phyloP scores from a whole-genome alignment of 2,329 filamentous ascomycete genomes.

The Venturia effusa region DNA sequence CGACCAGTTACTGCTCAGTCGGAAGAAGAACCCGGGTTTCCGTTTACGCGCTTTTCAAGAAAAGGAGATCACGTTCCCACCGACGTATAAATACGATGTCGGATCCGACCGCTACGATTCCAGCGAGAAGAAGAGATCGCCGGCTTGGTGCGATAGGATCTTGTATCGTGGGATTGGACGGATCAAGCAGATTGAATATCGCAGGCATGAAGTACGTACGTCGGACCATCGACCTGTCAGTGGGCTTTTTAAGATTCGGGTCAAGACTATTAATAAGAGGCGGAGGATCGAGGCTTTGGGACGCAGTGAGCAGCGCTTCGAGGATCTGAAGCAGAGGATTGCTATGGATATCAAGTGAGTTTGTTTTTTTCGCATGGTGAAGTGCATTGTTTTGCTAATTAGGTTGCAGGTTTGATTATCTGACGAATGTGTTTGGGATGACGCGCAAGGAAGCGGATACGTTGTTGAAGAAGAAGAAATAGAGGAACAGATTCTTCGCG shows the following conservation, averaged over 20 bases:
- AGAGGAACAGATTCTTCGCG: neutral
- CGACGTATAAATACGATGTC: constrained; percentile 98
- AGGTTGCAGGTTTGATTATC: constrained; percentile 47
- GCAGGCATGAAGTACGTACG: constrained; percentile 76
- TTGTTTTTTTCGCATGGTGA: neutral
- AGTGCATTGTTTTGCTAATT: constrained; percentile 8
- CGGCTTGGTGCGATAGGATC: constrained; percentile 92
- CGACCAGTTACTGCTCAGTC: constrained; percentile 82
- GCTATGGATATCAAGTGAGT: constrained; percentile 69
- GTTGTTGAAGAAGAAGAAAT: constrained; percentile 20
- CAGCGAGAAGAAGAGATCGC: constrained; percentile 85
- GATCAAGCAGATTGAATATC: constrained; percentile 80
- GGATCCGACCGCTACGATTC: constrained; percentile 90
- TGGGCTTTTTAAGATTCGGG: constrained; percentile 66
- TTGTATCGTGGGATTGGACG: constrained; percentile 74
- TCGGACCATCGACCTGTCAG: constrained; percentile 92
- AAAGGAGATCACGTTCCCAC: constrained; percentile 78
- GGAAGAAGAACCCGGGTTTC: constrained; percentile 82
- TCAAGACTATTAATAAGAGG: constrained; percentile 69
- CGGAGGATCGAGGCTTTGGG: constrained; percentile 58
- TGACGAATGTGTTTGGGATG: constrained; percentile 51
- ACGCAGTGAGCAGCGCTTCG: constrained; percentile 63
- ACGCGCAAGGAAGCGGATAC: constrained; percentile 41
- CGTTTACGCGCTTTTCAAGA: constrained; percentile 84
- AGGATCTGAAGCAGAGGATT: constrained; percentile 57